Conservation (phyloP, 140 eudicot species). For the Stevia rebaudiana region DNA sequence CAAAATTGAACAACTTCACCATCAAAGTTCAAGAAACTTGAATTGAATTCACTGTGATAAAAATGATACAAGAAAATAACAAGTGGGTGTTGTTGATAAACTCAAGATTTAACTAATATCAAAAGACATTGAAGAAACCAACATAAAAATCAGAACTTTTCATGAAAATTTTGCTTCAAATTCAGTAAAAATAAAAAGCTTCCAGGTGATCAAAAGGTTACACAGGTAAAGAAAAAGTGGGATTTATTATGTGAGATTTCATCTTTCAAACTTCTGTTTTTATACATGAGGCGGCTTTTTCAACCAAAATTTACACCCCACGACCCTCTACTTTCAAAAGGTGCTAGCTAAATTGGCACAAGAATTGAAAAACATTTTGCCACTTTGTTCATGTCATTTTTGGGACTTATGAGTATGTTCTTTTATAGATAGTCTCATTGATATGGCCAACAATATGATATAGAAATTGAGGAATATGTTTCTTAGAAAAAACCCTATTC, state of each 20-base stretch:
- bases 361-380: conserved; percentile 26
- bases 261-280: conserved; percentile 40
- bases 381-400: conserved; percentile 6
- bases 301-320: conserved; percentile 15
- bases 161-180: conserved; percentile 19
- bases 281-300: conserved; percentile 18
- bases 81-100: conserved; percentile 15
- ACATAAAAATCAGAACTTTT: conserved; percentile 21
- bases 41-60: conserved; percentile 9
- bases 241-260: conserved; percentile 23
- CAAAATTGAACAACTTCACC: conserved; percentile 13
- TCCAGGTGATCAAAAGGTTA: conserved; percentile 22
- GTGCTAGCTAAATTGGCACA: conserved; percentile 25
- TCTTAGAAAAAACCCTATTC: conserved; percentile 38
- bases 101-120: conserved; percentile 46
- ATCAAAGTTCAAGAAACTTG: conserved; percentile 23
- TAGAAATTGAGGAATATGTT: conserved; percentile 44
- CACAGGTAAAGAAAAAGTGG: conserved; percentile 18
- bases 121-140: conserved; percentile 46
- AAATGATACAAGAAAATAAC: conserved; percentile 6
- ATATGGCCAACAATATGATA: conserved; percentile 87
- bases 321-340: conserved; percentile 19
- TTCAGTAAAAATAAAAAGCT: conserved; percentile 20
- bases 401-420: conserved; percentile 22
- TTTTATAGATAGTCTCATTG: conserved; percentile 35